phyloP scores from a whole-genome alignment of 1,139 yeast species.

The Kodamaea ohmeri region DNA sequence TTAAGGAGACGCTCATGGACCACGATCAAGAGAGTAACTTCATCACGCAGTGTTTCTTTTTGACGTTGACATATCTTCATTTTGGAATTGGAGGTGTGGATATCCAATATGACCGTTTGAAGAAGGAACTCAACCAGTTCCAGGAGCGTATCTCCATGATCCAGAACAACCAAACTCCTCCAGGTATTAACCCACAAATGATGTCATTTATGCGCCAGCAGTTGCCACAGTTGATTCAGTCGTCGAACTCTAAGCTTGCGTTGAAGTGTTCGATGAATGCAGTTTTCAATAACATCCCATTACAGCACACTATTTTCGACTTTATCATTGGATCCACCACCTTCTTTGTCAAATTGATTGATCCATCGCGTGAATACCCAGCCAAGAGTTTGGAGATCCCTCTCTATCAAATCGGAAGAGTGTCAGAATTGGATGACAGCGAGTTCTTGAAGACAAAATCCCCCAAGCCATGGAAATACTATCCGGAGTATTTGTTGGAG shows the following conservation, averaged over 20 bases:
- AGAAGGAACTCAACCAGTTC: slow-evolving; percentile 50
- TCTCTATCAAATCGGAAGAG: slow-evolving; percentile 50
- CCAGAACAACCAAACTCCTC: slow-evolving; percentile 23
- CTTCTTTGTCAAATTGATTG: slow-evolving; percentile 68
- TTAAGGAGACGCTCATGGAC: slow-evolving; percentile 26
- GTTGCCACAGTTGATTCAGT: slow-evolving; percentile 45
- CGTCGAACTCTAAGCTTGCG: slow-evolving; percentile 40
- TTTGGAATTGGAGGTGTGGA: slow-evolving; percentile 86
- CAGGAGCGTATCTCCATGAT: slow-evolving; percentile 51
- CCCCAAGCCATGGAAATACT: slow-evolving; percentile 76
- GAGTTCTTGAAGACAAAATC: slow-evolving; percentile 63
- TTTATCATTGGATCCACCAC: slow-evolving; percentile 73
- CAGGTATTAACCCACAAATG: slow-evolving; percentile 32
- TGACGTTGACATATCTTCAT: slow-evolving; percentile 75
- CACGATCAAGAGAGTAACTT: slow-evolving; percentile 55
- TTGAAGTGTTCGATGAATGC: slow-evolving; percentile 56
- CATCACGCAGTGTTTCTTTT: slow-evolving; percentile 81
- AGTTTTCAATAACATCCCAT: slow-evolving; percentile 50
- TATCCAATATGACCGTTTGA: slow-evolving; percentile 54
- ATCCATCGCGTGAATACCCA: slow-evolving; percentile 69
- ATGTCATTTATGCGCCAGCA: slow-evolving; percentile 32
- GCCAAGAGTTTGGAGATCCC: slow-evolving; percentile 56
- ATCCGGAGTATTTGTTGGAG: slow-evolving; percentile 84
- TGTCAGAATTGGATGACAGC: slow-evolving; percentile 60
- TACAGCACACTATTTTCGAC: slow-evolving; percentile 70